Evolutionary conservation across 2,329 filamentous ascomycete species (phyloP).

Genomic region (Calycina marina): DNA sequence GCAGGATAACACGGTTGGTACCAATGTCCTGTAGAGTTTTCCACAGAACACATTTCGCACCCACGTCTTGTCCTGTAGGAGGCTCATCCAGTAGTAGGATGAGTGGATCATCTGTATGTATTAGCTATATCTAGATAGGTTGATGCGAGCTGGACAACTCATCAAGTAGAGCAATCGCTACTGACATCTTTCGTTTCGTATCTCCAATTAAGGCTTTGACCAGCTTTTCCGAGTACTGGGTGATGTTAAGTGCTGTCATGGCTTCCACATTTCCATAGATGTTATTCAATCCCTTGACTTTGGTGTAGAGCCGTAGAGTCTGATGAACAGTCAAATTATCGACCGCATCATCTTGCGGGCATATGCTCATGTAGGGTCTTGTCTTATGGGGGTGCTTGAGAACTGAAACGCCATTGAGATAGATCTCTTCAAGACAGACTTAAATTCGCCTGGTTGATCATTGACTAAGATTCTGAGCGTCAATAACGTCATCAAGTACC

Average conservation of each 20-base stretch:
- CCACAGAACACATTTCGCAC: conserved; percentile 24
- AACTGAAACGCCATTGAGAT: conserved; percentile 44
- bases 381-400: conserved; percentile 13
- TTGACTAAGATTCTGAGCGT: conserved; percentile 41
- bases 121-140: too few species aligned
- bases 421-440: conserved; percentile 42
- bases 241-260: conserved; percentile 19
- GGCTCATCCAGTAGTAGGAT: conserved; percentile 23
- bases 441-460: conserved; percentile 50
- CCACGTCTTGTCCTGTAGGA: conserved; percentile 22
- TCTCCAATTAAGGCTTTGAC: conserved; percentile 21
- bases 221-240: conserved; percentile 12
- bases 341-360: conserved; percentile 24
- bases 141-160: background rate
- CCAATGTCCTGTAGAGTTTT: conserved; percentile 19
- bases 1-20: conserved; percentile 20
- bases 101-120: conserved; percentile 14
- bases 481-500: conserved; percentile 45
- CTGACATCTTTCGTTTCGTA: conserved; percentile 21
- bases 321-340: conserved; percentile 22
- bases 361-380: conserved; percentile 20
- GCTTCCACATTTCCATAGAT: conserved; percentile 18
- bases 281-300: conserved; percentile 21
- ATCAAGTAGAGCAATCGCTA: conserved; percentile 23
- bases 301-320: conserved; percentile 22